phyloP scores from a whole-genome alignment of 805 yeast genomes.

The Pichia ethanolica region DNA sequence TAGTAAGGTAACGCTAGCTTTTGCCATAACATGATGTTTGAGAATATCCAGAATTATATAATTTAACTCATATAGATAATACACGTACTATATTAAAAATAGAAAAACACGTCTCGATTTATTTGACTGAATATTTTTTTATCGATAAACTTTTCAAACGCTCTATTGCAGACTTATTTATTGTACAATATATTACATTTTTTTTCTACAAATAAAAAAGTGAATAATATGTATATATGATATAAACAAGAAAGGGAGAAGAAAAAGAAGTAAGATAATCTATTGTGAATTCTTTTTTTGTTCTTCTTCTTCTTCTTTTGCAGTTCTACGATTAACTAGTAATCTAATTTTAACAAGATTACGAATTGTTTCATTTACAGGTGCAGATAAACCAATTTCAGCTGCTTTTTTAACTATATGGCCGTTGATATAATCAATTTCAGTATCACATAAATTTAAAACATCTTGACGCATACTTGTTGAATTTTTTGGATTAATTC shows the following conservation, averaged over 20 bases:
- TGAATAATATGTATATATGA: too few relatives aligned
- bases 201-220: too few relatives aligned
- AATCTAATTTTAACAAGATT: slow-evolving; percentile 36
- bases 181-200: too few relatives aligned
- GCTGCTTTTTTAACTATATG: slow-evolving; percentile 54
- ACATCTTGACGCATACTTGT: slow-evolving; percentile 71
- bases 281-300: neutral
- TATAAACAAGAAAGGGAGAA: too few relatives aligned
- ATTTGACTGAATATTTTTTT: too few relatives aligned
- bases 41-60: too few relatives aligned
- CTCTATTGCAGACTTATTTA: too few relatives aligned
- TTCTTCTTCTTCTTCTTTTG: neutral
- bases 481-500: slow-evolving; percentile 41
- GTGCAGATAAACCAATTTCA: slow-evolving; percentile 35
- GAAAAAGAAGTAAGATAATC: too few relatives aligned
- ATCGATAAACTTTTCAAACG: too few relatives aligned
- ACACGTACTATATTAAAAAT: too few relatives aligned
- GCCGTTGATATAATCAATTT: slow-evolving; percentile 80
- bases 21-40: slow-evolving; percentile 19
- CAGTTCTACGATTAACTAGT: slow-evolving; percentile 13
- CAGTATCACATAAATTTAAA: slow-evolving; percentile 49
- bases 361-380: slow-evolving; percentile 40
- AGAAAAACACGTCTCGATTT: too few relatives aligned
- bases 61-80: too few relatives aligned
- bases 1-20: slow-evolving; percentile 18